Percentiles rank a stretch among this genome's conserved stretches.
These are phyloP conservation scores for Pulveroboletus sp. DNA, from an alignment of 768 basidiomycete species.

Conservation along the genomic window DNA sequence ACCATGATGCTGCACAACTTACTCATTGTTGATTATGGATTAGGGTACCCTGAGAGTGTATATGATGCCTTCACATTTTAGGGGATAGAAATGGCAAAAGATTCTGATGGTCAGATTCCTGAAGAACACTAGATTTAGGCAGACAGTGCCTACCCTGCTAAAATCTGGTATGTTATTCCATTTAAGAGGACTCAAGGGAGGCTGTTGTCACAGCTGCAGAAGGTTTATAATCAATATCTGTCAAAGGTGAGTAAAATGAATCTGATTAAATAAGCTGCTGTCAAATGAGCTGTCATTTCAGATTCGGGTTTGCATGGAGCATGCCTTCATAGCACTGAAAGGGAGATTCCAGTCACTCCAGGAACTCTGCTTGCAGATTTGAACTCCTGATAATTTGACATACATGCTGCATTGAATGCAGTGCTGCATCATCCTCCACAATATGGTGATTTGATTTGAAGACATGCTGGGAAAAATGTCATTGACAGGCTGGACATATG, in stretches of 20 bases:
- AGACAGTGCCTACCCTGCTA: conserved; percentile 12
- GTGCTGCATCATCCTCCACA: no score
- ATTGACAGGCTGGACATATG: not conserved
- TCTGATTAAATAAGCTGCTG: not conserved
- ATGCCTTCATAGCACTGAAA: conserved; percentile 2
- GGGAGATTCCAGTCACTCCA: conserved; percentile 7
- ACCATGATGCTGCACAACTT: no score
- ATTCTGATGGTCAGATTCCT: no score
- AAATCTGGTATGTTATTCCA: conserved; percentile 4
- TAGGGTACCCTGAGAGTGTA: no score
- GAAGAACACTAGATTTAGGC: no score
- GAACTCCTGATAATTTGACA: not conserved
- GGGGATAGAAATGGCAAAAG: no score
- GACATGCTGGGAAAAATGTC: not conserved
- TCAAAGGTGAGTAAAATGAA: conserved; percentile 13
- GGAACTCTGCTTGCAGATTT: not conserved
- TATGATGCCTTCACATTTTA: no score
- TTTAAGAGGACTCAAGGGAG: not conserved
- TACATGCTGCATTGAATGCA: not conserved
- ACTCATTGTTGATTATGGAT: no score
- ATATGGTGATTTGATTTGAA: not conserved
- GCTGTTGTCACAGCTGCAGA: not conserved
- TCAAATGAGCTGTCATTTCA: not conserved
- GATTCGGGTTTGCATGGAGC: conserved; percentile 1
- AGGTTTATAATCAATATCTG: not conserved